These are phyloP conservation scores for Trichothecium roseum DNA, from an alignment of 2,329 filamentous ascomycete genomes.

Conservation along the genomic window DNA sequence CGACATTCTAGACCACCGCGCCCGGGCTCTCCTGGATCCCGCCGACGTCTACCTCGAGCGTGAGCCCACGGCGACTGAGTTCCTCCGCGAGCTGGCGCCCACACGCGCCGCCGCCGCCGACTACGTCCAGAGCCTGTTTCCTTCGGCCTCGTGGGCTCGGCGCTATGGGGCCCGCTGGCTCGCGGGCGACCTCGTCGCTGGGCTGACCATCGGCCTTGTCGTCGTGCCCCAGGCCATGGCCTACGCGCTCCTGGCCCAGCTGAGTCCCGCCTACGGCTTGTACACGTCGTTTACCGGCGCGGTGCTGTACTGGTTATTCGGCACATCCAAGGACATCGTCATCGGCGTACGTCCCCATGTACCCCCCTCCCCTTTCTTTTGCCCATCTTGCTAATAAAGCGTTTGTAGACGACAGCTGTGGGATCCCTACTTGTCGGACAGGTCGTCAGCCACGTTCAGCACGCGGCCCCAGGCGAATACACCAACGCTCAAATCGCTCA, in stretches of 20 bases:
- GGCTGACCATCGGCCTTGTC: constrained; percentile 48
- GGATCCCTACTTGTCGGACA: constrained; percentile 40
- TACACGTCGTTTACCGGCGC: constrained; percentile 80
- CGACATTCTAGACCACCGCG: constrained; percentile 14
- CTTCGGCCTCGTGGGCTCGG: constrained; percentile 57
- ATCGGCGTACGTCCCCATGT: constrained; percentile 48
- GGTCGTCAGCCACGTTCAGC: constrained; percentile 27
- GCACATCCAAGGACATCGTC: constrained; percentile 76
- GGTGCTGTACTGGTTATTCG: constrained; percentile 73
- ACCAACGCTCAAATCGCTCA: constrained; percentile 30
- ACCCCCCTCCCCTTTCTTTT: no score
- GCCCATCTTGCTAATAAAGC: constrained; percentile 7
- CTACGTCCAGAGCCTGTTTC: constrained; percentile 49
- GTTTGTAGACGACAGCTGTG: constrained; percentile 44
- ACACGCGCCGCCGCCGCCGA: constrained; percentile 27
- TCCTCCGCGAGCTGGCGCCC: constrained; percentile 46
- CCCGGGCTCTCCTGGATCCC: constrained; percentile 13
- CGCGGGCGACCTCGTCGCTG: constrained; percentile 59
- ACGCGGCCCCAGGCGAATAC: constrained; percentile 21
- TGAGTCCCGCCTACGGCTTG: constrained; percentile 60
- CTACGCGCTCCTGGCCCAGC: constrained; percentile 60
- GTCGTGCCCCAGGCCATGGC: constrained; percentile 75
- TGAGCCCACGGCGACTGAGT: constrained; percentile 56
- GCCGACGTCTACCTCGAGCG: constrained; percentile 41
- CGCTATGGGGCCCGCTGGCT: constrained; percentile 68